Evolutionary conservation across 129 eudicot genomes (phyloP).

Genomic region (Silybum marianum): DNA sequence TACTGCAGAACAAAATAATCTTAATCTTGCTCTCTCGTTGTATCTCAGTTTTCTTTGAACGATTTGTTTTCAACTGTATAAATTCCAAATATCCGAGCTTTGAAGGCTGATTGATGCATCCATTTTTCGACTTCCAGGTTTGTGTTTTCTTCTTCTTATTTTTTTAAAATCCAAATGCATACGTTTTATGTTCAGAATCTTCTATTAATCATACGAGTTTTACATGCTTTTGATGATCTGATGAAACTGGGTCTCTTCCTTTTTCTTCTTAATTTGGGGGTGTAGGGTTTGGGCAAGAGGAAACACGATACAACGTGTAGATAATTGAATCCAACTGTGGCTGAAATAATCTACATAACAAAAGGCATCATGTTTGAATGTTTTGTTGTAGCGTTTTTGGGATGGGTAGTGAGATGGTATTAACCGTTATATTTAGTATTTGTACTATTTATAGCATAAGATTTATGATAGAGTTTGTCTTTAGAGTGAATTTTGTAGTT

Average conservation of each 20-base stretch:
- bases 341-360: background rate
- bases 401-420: background rate
- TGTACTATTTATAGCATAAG: background rate
- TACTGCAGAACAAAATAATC: background rate
- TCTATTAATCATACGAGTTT: background rate
- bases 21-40: background rate
- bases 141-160: background rate
- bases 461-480: background rate
- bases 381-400: background rate
- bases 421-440: background rate
- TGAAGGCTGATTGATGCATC: background rate
- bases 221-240: background rate
- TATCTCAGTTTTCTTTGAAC: background rate
- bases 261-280: background rate
- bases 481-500: background rate
- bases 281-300: background rate
- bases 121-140: background rate
- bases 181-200: background rate
- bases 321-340: background rate
- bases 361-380: background rate
- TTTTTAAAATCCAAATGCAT: background rate
- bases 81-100: background rate
- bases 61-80: background rate
- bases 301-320: background rate
- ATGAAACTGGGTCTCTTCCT: background rate